These are phyloP conservation scores for Mortierella polycephala DNA, from an alignment of 371 early-diverging fungal genomes.

Conservation along the genomic window DNA sequence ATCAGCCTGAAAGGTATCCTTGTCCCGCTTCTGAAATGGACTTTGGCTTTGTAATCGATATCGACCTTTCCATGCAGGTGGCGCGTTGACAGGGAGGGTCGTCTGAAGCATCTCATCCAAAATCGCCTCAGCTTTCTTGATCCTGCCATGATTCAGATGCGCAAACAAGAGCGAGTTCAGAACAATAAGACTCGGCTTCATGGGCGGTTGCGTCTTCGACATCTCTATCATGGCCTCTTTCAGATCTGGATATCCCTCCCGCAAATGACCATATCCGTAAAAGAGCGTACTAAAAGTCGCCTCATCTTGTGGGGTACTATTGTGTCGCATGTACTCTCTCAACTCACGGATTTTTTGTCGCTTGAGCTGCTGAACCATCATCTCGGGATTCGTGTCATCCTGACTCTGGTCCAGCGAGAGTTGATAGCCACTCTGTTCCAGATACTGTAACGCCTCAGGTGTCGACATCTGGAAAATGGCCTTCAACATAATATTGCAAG, in stretches of 20 bases:
- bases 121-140: slow-evolving; percentile 24
- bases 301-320: slow-evolving; percentile 14
- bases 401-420: not conserved
- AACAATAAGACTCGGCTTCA: slow-evolving; percentile 23
- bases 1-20: not conserved
- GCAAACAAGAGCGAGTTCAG: slow-evolving; percentile 39
- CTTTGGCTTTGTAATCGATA: slow-evolving; percentile 2
- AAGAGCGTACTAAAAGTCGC: slow-evolving; percentile 32
- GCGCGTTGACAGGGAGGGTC: slow-evolving; percentile 1
- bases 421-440: not conserved
- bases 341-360: slow-evolving; percentile 19
- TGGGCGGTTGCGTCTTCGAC: not conserved
- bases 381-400: not conserved
- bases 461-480: slow-evolving; percentile 36
- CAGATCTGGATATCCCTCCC: slow-evolving; percentile 32
- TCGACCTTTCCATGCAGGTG: not conserved
- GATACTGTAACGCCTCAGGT: slow-evolving; percentile 17
- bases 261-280: slow-evolving; percentile 44
- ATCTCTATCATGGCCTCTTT: slow-evolving; percentile 24
- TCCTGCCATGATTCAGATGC: slow-evolving; percentile 33
- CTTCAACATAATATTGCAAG: slow-evolving; percentile 37
- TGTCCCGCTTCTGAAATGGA: slow-evolving; percentile 8
- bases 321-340: slow-evolving; percentile 25
- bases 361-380: slow-evolving; percentile 16
- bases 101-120: slow-evolving; percentile 25